Evolutionary conservation across 2,329 filamentous ascomycete species (phyloP).

Genomic region (Arachnomyces sp.): DNA sequence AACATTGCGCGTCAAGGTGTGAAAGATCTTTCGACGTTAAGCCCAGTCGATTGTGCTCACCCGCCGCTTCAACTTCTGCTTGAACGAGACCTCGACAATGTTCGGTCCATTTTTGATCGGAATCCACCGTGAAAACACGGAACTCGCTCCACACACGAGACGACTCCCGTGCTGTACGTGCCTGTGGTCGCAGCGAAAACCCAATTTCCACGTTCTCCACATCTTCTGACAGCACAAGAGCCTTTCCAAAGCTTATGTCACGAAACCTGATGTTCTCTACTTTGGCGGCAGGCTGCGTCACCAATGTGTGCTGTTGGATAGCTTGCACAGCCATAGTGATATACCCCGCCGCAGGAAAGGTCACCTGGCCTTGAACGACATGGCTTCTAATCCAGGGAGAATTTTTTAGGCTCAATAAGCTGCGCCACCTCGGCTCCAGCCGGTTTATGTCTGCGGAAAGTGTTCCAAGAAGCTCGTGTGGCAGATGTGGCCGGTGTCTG

Average conservation of each 20-base stretch:
- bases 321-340: conserved; percentile 28
- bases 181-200: background rate
- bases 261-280: background rate
- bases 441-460: conserved; percentile 11
- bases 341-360: conserved; percentile 28
- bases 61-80: too few relatives aligned
- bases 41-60: too few relatives aligned
- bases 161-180: background rate
- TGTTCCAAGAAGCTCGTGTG: conserved; percentile 9
- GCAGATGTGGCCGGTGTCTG: conserved; percentile 12
- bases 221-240: conserved; percentile 1
- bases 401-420: conserved; percentile 16
- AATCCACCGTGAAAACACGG: conserved; percentile 1
- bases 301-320: too few relatives aligned
- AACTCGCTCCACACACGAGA: conserved; percentile 1
- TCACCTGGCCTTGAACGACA: conserved; percentile 14
- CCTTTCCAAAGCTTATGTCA: background rate
- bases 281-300: too few relatives aligned
- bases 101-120: background rate
- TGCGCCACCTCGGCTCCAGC: conserved; percentile 16
- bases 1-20: too few relatives aligned
- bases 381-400: conserved; percentile 19
- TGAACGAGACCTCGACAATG: conserved; percentile 1
- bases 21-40: too few relatives aligned
- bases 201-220: background rate